These are phyloP conservation scores for Ustilago curta DNA, from an alignment of 1,284 basidiomycete genomes.

Conservation along the genomic window DNA sequence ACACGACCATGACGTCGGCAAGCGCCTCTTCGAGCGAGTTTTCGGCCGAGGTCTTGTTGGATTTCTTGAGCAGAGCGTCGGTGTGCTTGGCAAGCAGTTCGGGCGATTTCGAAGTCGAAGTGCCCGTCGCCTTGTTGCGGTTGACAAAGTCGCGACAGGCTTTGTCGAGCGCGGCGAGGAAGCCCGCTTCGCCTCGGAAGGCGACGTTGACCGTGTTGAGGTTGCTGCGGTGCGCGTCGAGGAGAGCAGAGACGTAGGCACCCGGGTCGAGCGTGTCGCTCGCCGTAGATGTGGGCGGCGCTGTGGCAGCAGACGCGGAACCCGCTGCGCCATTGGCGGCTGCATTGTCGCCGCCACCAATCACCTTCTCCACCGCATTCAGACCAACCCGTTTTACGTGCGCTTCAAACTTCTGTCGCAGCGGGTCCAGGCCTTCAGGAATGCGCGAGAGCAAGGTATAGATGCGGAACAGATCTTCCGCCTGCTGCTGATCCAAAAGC, in stretches of 20 bases:
- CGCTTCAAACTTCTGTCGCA: constrained; percentile 91
- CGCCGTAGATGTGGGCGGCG: constrained; percentile 69
- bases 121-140: constrained; percentile 80
- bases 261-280: constrained; percentile 77
- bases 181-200: constrained; percentile 93
- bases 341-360: constrained; percentile 57
- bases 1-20: constrained; percentile 94
- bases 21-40: constrained; percentile 88
- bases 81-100: constrained; percentile 94
- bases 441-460: constrained; percentile 92
- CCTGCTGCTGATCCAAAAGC: constrained; percentile 90
- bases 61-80: constrained; percentile 91
- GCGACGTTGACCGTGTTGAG: constrained; percentile 88
- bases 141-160: constrained; percentile 98
- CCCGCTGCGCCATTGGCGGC: constrained; percentile 68
- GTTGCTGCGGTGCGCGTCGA: constrained; percentile 92
- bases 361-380: constrained; percentile 84
- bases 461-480: constrained; percentile 86
- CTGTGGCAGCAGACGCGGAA: constrained; percentile 25
- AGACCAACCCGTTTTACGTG: constrained; percentile 93
- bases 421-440: constrained; percentile 87
- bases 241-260: constrained; percentile 90
- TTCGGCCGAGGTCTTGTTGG: constrained; percentile 91
- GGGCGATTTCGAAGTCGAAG: constrained; percentile 77
- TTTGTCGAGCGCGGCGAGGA: constrained; percentile 89